Evolutionary conservation across 2,329 filamentous ascomycete genomes (phyloP).

Genomic region (Colletotrichum somersetense): DNA sequence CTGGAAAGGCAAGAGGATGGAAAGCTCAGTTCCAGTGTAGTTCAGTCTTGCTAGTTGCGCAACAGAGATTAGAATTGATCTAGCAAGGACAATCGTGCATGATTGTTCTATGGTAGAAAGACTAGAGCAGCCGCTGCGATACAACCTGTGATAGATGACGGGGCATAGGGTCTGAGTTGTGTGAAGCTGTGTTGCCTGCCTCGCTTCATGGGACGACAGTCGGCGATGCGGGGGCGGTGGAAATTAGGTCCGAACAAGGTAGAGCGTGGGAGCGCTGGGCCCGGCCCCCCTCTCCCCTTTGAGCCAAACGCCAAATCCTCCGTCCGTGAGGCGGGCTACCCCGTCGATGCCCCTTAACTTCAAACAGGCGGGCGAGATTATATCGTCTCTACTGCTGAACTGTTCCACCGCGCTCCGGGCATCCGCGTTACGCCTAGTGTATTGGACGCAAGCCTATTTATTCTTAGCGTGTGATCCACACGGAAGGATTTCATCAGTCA

Average conservation of each 20-base stretch:
- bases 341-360: slow-evolving; percentile 22
- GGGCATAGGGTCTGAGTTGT: too few species aligned
- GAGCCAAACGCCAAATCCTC: slow-evolving; percentile 14
- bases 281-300: slow-evolving; percentile 2
- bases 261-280: slow-evolving; percentile 5
- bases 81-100: too few species aligned
- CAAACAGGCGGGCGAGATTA: slow-evolving; percentile 29
- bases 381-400: background rate
- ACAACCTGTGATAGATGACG: too few species aligned
- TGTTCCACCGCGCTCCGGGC: background rate
- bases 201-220: background rate
- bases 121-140: too few species aligned
- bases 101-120: too few species aligned
- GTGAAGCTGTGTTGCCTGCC: too few species aligned
- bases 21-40: too few species aligned
- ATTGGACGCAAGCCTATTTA: background rate
- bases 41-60: too few species aligned
- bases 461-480: background rate
- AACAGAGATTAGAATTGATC: too few species aligned
- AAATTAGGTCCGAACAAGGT: slow-evolving; percentile 35
- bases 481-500: background rate
- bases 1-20: too few species aligned
- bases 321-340: slow-evolving; percentile 2
- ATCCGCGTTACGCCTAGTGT: background rate
- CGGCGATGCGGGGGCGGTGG: slow-evolving; percentile 16